Conservation (phyloP, 345 rosid species). For the Orychophragmus violaceus region DNA sequence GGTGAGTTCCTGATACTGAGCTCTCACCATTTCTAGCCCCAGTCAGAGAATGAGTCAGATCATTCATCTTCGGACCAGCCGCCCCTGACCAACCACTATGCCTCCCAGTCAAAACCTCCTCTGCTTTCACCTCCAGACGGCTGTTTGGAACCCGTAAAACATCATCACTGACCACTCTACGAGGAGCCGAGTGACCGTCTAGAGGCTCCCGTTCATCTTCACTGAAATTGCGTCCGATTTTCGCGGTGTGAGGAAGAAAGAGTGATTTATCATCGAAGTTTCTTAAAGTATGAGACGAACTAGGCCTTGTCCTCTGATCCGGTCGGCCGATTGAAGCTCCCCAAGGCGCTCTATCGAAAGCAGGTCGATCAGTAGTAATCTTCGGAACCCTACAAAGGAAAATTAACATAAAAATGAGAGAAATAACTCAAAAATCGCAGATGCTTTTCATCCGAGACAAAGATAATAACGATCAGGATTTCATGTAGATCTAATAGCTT, state of each 20-base stretch:
- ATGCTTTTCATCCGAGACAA: no score
- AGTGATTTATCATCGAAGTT: constrained; percentile 72
- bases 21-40: constrained; percentile 33
- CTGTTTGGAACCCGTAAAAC: constrained; percentile 33
- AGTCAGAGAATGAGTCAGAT: constrained; percentile 22
- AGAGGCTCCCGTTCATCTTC: constrained; percentile 85
- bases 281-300: constrained; percentile 50
- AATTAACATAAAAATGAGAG: constrained; percentile 3
- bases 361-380: constrained; percentile 48
- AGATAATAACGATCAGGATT: constrained; percentile 4
- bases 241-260: constrained; percentile 42
- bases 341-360: constrained; percentile 59
- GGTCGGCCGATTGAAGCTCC: constrained; percentile 45
- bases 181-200: constrained; percentile 58
- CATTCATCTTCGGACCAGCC: constrained; percentile 35
- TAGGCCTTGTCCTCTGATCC: constrained; percentile 58
- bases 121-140: constrained; percentile 41
- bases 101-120: constrained; percentile 38
- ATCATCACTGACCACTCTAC: constrained; percentile 59
- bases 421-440: not conserved
- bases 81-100: constrained; percentile 25
- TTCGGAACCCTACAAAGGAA: constrained; percentile 36
- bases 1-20: constrained; percentile 32
- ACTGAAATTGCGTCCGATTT: constrained; percentile 68
- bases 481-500: constrained; percentile 17